Conservation (phyloP, 257 asterid species). For the Solanum sitiens region DNA sequence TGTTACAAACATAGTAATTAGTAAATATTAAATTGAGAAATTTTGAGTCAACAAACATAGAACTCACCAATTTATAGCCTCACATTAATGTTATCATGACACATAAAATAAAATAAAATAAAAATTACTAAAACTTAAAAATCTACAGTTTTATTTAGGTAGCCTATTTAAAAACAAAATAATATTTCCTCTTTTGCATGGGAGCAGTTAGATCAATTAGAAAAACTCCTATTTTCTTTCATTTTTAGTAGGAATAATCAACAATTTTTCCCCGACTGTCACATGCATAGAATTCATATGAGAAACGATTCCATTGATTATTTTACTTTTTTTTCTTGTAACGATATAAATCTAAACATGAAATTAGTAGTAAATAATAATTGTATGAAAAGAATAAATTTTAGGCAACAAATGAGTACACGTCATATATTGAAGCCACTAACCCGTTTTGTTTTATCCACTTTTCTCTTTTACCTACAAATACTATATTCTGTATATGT, state of each 20-base stretch:
- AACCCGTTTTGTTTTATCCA: background rate
- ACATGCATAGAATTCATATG: background rate
- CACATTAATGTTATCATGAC: background rate
- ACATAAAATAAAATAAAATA: background rate
- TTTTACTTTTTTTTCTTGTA: background rate
- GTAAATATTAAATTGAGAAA: background rate
- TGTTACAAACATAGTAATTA: background rate
- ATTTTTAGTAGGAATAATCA: background rate
- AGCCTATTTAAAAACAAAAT: background rate
- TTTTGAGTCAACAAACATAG: background rate
- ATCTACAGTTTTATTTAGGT: background rate
- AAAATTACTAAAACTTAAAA: background rate
- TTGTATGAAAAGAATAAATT: background rate
- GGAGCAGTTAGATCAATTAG: background rate
- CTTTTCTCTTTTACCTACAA: background rate
- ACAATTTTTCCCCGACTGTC: background rate
- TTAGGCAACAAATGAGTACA: background rate
- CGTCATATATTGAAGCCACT: background rate
- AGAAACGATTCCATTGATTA: background rate
- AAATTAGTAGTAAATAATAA: background rate
- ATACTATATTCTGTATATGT: background rate
- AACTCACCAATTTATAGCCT: no score
- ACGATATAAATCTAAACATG: background rate
- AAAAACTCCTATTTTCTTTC: background rate
- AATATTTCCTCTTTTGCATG: background rate